These are phyloP conservation scores for Zea mays DNA, from an alignment of 176 grass and related monocot species.

Conservation along the genomic window Zm-B73-REFERENCE-NAM-5.0 NC_050097.1:212330001-212330500, in stretches of 20 bases:
- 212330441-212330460: background rate
- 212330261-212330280: background rate
- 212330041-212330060: conserved; percentile 26
- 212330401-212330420: background rate
- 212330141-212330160: conserved; percentile 26
- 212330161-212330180: background rate
- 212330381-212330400: background rate
- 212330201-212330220: too few relatives aligned
- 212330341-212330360: conserved; percentile 47
- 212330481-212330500: background rate
- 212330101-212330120: conserved; percentile 31
- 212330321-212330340: background rate
- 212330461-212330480: background rate
- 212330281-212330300: background rate
- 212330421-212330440: background rate
- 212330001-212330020: conserved; percentile 14
- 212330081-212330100: conserved; percentile 28
- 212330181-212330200: too few relatives aligned
- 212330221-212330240: background rate
- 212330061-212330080: conserved; percentile 23
- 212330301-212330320: too few relatives aligned
- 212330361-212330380: conserved; percentile 23
- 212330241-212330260: background rate
- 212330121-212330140: conserved; percentile 15
- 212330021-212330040: conserved; percentile 36